Conservation (phyloP, 805 yeast species). For the Phaffomyces opuntiae region DNA sequence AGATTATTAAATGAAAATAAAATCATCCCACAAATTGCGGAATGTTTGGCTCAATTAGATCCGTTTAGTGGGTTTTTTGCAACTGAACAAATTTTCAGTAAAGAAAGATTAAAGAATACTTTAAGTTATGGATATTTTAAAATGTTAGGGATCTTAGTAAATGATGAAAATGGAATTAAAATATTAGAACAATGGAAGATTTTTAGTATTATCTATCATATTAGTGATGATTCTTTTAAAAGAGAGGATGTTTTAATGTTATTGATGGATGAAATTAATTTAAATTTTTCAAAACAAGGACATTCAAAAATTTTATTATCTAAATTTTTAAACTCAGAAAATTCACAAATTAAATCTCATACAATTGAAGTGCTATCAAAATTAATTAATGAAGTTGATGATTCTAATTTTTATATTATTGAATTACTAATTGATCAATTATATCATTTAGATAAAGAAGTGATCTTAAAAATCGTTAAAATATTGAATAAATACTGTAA, state of each 20-base stretch:
- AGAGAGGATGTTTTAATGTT: constrained; percentile 51
- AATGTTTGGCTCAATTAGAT: constrained; percentile 79
- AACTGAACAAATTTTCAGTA: constrained; percentile 67
- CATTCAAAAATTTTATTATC: constrained; percentile 63
- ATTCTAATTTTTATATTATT: constrained; percentile 33
- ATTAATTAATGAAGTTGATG: constrained; percentile 31
- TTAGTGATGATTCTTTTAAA: constrained; percentile 45
- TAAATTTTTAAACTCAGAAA: constrained; percentile 55
- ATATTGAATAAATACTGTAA: constrained; percentile 46
- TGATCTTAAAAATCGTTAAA: constrained; percentile 50
- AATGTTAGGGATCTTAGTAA: constrained; percentile 67
- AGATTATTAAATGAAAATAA: constrained; percentile 65
- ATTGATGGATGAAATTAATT: constrained; percentile 57
- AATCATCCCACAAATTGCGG: constrained; percentile 80
- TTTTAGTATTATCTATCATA: constrained; percentile 71
- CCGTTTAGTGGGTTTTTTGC: constrained; percentile 71
- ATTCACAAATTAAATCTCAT: constrained; percentile 41
- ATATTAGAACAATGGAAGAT: constrained; percentile 79
- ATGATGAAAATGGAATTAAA: constrained; percentile 52
- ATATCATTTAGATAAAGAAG: constrained; percentile 55
- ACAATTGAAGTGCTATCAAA: constrained; percentile 50
- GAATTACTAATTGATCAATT: constrained; percentile 56
- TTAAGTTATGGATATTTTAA: constrained; percentile 71
- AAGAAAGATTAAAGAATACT: constrained; percentile 51
- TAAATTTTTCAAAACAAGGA: constrained; percentile 37